Evolutionary conservation across 331 rosid species (phyloP).

Genomic region (Saraca asoca): DNA sequence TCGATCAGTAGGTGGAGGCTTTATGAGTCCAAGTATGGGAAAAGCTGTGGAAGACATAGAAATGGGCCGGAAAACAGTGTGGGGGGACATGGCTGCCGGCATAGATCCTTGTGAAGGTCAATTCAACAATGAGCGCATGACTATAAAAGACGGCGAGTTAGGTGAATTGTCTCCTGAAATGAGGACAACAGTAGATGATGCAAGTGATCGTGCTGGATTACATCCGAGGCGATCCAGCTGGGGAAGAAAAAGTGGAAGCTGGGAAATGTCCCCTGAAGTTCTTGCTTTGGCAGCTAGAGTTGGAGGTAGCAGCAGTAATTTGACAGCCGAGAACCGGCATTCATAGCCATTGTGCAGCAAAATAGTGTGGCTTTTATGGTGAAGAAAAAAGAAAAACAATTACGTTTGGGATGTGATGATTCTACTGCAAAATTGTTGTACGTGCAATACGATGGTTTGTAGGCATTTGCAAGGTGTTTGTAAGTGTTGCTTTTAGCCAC

Average conservation of each 20-base stretch:
- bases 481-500: slow-evolving; percentile 49
- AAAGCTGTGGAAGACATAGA: slow-evolving; percentile 91
- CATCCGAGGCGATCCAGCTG: slow-evolving; percentile 93
- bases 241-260: slow-evolving; percentile 99
- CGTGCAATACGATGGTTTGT: slow-evolving; percentile 45
- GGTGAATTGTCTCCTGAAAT: slow-evolving; percentile 77
- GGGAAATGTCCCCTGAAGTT: slow-evolving; percentile 99
- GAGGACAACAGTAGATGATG: slow-evolving; percentile 68
- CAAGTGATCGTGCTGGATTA: slow-evolving; percentile 56
- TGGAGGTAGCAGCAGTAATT: slow-evolving; percentile 65
- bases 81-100: slow-evolving; percentile 76
- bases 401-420: slow-evolving; percentile 25
- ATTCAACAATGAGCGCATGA: slow-evolving; percentile 54
- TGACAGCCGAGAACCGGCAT: slow-evolving; percentile 46
- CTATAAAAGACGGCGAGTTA: slow-evolving; percentile 78
- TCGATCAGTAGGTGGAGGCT: slow-evolving; percentile 81
- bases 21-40: slow-evolving; percentile 95
- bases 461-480: slow-evolving; percentile 48
- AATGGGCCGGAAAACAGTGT: slow-evolving; percentile 93
- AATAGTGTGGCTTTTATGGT: slow-evolving; percentile 30
- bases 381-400: not conserved
- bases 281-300: slow-evolving; percentile 85
- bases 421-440: slow-evolving; percentile 23
- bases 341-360: slow-evolving; percentile 32
- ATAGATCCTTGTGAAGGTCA: slow-evolving; percentile 70